Base-by-base conservation (phyloP, 345 rosid species). In the Brassica cretica region DNA sequence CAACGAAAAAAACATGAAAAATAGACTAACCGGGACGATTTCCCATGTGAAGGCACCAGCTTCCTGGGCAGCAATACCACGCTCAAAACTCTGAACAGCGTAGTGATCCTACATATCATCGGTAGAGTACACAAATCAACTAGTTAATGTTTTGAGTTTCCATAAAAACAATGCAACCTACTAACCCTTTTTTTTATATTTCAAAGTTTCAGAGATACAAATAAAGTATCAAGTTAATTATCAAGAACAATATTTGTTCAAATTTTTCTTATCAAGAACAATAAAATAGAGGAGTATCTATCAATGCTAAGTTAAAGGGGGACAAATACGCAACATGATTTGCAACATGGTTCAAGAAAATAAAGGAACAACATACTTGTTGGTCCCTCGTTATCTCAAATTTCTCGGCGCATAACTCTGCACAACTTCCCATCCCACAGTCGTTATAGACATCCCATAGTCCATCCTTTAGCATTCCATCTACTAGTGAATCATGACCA, bases 401-500 rank as follows among this genome's bases (percentile, higher is more conserved):
- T 69, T 86, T 84, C 49, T 95, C 98, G 11, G 99, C 94, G 69
- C 99, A 95, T 60, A 93, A 66, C 84, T 95, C 99, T 64, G 94
- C 99, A 82, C 98, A 93, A 71, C 71, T 89, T 80, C 99, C 99
- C 99, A 95, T 95, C 49, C 92, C 97, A 85, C 84, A 87, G 76
- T 93, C 93, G 41, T 88, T 90, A 69, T 91, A 93, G 39, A 93
- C 97, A 87, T 95, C 99, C 99, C 99, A 95, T 49, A 95, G 79
- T 60, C 99, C 99, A 85, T 95, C 99, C 78, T 93, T 93, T 51
- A 95, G 65, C 99, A 95, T 90, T 75, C 98, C 99, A 82, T 95
- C 99, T 14, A 95, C 92, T 49, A 95, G 80, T 56, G 93, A 79
- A 87, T 90, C 99, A 83, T 95, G 97, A 73, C 99, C 96, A 73